Conservation (phyloP, 1,284 basidiomycete genomes). For the Golubevia pallescens region DNA sequence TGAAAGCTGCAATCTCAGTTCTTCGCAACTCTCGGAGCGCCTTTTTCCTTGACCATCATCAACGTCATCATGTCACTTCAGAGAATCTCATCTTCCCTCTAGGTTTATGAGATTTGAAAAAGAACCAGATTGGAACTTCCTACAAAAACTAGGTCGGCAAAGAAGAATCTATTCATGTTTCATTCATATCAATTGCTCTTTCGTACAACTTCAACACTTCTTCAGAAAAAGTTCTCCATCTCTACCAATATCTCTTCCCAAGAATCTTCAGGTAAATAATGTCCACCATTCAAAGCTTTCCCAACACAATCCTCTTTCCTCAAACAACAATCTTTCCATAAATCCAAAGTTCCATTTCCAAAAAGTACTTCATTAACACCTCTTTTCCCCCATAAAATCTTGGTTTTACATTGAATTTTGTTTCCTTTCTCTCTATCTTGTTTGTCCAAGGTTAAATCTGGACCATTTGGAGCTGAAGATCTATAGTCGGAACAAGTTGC, state of each 20-base stretch:
- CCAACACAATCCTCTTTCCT: constrained; percentile 11
- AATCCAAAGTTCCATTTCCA: constrained; percentile 15
- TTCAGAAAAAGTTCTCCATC: no score
- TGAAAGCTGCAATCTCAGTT: no score
- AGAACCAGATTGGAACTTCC: no score
- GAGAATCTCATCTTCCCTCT: no score
- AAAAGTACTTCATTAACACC: constrained; percentile 31
- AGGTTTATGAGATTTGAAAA: no score
- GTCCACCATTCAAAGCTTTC: constrained; percentile 19
- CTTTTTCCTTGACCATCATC: no score
- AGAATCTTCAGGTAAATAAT: constrained; percentile 39
- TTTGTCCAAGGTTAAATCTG: constrained; percentile 23
- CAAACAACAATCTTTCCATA: constrained; percentile 25
- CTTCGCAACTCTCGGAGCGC: no score
- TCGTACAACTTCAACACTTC: no score
- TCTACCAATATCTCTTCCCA: constrained; percentile 9
- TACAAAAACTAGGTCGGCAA: no score
- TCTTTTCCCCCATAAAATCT: constrained; percentile 27
- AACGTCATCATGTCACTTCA: no score
- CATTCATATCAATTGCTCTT: no score
- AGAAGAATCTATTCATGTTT: no score
- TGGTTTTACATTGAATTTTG: constrained; percentile 16
- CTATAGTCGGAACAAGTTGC: constrained; percentile 47
- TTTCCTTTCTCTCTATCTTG: constrained; percentile 16
- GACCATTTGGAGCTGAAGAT: constrained; percentile 23